Conservation (phyloP, 2,329 filamentous ascomycete genomes). For the Aspergillus japonicus region DNA sequence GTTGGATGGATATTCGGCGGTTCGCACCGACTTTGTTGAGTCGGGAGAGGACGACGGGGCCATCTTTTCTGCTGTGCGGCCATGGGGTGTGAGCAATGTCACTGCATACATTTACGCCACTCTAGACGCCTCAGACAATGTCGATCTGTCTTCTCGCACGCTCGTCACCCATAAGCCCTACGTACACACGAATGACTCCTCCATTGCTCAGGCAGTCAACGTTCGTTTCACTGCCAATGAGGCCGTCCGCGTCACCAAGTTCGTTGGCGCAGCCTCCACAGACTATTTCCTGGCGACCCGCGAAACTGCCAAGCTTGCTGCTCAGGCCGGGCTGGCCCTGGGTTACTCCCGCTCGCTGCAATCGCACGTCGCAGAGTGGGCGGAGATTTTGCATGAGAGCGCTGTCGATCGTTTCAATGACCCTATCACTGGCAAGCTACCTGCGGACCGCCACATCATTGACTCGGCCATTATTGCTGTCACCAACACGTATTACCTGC, state of each 20-base stretch:
- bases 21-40: constrained; percentile 59
- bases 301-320: constrained; percentile 56
- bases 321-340: constrained; percentile 47
- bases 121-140: constrained; percentile 39
- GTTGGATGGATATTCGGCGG: constrained; percentile 66
- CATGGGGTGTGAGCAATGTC: constrained; percentile 60
- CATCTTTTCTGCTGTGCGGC: constrained; percentile 66
- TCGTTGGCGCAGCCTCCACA: constrained; percentile 65
- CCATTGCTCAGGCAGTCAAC: constrained; percentile 61
- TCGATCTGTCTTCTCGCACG: constrained; percentile 44
- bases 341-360: constrained; percentile 58
- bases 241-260: constrained; percentile 62
- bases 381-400: constrained; percentile 57
- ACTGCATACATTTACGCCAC: constrained; percentile 59
- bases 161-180: constrained; percentile 49
- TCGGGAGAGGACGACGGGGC: constrained; percentile 56
- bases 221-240: constrained; percentile 55
- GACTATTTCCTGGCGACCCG: constrained; percentile 65
- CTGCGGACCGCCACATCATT: constrained; percentile 55
- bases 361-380: constrained; percentile 64
- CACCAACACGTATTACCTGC: constrained; percentile 48
- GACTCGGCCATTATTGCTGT: constrained; percentile 53
- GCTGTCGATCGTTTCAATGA: constrained; percentile 64
- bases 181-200: constrained; percentile 59
- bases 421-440: constrained; percentile 57